Evolutionary conservation across 192 early-diverging fungal genomes (phyloP), one percentile per base, ranked within the genome.

Genomic region (Dimargaris xerosporica): DNA sequence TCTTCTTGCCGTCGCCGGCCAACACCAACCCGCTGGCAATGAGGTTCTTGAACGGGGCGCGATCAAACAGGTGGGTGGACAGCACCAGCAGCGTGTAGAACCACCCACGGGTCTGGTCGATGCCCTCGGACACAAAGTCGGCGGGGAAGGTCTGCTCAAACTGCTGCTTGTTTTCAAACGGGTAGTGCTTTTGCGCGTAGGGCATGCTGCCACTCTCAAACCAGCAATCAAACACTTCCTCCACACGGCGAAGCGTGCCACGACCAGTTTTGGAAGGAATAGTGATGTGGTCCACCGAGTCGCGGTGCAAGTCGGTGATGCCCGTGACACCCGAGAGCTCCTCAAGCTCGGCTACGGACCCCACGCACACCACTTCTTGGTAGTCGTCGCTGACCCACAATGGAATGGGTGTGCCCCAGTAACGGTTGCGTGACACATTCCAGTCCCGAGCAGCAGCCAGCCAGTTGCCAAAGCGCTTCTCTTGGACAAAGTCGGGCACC

Each of bases 361-460:
- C 94, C 64, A 99, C 69, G 68, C 86, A 93, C 34, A 94, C 83
- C 63, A 83, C 67, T 66, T 96, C 93, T 62, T 86, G 73, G 53
- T 82, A 83, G 70, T 99, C 96, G 11, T 93, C 94, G 70, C 85
- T 92, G 65, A 82, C 86, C 96, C 96, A 99, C 48, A 99, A 73
- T 30, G 96, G 96, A 56, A 99, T 94, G 53, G 96, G 96, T n/a
- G 96, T 99, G 66, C 96, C 96, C 96, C 96, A 99, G 82, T 90
- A 99, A 63, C 96, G 86, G 72, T 88, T 92, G 66, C 96, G 89
- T 34, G 94, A 98, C 60, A 99, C 80, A 66, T 92, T 91, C 96
- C 96, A 99, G 76, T 99, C 96, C 54, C 93, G 87, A 15, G 92
- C 91, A 59, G 87, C 86, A 46, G 78, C 87, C 66, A 98, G 83